Conservation (phyloP, 495 filamentous ascomycete genomes). For the Annulohypoxylon maeteangense region DNA sequence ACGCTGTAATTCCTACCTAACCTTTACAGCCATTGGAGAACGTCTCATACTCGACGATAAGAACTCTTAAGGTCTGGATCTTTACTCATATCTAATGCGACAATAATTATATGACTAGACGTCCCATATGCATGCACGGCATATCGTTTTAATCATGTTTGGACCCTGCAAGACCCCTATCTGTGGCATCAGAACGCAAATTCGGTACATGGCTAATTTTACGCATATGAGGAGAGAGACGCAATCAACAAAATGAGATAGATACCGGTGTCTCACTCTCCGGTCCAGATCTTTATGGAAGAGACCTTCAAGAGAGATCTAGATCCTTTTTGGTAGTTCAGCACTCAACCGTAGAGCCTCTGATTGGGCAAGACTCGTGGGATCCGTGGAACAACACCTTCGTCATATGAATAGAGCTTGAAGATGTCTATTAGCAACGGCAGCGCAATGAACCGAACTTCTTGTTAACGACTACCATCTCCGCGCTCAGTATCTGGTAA, state of each 20-base stretch:
- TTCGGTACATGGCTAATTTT: background rate
- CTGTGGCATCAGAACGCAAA: background rate
- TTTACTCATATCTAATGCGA: background rate
- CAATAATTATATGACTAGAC: background rate
- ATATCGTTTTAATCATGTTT: slow-evolving; percentile 4
- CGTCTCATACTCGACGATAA: background rate
- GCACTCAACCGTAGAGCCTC: background rate
- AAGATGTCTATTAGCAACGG: background rate
- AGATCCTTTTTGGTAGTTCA: background rate
- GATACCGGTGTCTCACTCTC: background rate
- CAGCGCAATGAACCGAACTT: background rate
- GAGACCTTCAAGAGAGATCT: background rate
- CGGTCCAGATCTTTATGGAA: slow-evolving; percentile 1
- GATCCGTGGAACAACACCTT: background rate
- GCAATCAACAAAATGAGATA: background rate
- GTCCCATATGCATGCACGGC: background rate
- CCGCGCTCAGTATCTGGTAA: background rate
- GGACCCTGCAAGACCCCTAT: background rate
- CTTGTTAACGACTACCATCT: background rate
- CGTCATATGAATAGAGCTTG: background rate
- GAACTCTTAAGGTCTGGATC: background rate
- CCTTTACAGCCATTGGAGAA: too few species aligned
- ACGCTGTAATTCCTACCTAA: too few species aligned
- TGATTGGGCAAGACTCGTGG: background rate
- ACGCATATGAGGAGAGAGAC: background rate